phyloP scores from a whole-genome alignment of 805 yeast species.

The Candida qinlingensis region DNA sequence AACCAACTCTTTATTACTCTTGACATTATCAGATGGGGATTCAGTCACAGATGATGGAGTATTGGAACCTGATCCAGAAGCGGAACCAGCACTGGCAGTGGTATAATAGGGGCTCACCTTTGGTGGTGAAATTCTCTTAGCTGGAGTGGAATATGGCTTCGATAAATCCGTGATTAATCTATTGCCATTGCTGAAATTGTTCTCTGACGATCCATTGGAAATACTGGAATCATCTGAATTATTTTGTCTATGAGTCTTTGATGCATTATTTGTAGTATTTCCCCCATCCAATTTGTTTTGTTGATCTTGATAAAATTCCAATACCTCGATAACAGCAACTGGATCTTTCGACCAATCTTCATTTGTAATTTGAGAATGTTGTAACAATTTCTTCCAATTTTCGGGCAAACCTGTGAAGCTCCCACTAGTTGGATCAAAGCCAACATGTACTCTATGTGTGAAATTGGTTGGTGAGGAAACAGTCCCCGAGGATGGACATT shows the following conservation, averaged over 20 bases:
- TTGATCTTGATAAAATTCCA: constrained; percentile 63
- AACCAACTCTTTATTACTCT: constrained; percentile 27
- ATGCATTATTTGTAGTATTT: background rate
- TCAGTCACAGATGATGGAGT: constrained; percentile 4
- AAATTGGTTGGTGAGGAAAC: constrained; percentile 93
- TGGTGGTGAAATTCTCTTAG: constrained; percentile 39
- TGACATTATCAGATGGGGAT: constrained; percentile 8
- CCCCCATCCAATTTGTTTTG: constrained; percentile 14
- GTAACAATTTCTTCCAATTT: constrained; percentile 84
- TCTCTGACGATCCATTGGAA: constrained; percentile 17
- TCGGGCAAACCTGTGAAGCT: constrained; percentile 90
- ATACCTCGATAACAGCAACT: constrained; percentile 88
- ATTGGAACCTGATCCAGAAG: background rate
- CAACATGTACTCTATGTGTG: constrained; percentile 89
- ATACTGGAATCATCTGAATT: constrained; percentile 20
- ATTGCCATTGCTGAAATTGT: constrained; percentile 13
- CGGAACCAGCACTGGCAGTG: constrained; percentile 2
- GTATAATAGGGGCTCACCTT: constrained; percentile 24
- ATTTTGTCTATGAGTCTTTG: constrained; percentile 16
- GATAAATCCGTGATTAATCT: constrained; percentile 40
- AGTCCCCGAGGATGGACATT: constrained; percentile 56
- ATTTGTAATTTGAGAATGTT: constrained; percentile 83
- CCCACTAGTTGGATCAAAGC: constrained; percentile 79
- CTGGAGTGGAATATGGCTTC: constrained; percentile 34
- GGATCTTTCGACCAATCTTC: constrained; percentile 93